Evolutionary conservation across 192 early-diverging fungal species (phyloP).

Genomic region (Coemansia sp.): DNA sequence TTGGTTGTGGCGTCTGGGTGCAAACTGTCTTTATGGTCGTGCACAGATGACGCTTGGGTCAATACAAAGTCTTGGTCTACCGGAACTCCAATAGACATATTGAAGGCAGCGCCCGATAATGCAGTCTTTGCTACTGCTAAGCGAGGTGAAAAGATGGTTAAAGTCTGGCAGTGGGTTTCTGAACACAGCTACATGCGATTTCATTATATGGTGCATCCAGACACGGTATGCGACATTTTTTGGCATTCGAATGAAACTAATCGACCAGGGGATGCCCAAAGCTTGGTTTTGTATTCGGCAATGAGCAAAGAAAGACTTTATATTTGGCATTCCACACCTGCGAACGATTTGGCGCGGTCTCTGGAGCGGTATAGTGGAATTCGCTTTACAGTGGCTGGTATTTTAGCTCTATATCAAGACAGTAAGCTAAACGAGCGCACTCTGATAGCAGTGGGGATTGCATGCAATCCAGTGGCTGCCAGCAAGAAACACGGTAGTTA

Average conservation of each 20-base stretch:
- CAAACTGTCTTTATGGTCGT: conserved; percentile 17
- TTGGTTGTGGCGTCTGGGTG: conserved; percentile 13
- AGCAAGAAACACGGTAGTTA: no score
- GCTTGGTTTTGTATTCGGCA: conserved; percentile 20
- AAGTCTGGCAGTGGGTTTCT: conserved; percentile 33
- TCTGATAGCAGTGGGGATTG: no score
- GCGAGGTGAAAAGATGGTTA: conserved; percentile 20
- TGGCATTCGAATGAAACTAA: conserved; percentile 16
- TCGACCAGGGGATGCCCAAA: neutral
- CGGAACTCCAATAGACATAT: conserved; percentile 9
- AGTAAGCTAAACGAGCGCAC: no score
- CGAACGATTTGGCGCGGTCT: conserved; percentile 2
- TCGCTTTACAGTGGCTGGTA: conserved; percentile 15
- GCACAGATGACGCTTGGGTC: conserved; percentile 12
- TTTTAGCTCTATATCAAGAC: neutral
- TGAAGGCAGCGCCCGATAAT: conserved; percentile 13
- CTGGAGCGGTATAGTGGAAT: conserved; percentile 2
- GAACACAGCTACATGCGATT: conserved; percentile 20
- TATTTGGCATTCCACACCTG: conserved; percentile 18
- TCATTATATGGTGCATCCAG: conserved; percentile 40
- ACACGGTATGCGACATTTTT: conserved; percentile 21
- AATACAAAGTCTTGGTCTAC: conserved; percentile 8
- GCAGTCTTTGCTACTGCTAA: conserved; percentile 31
- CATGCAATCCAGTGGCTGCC: no score
- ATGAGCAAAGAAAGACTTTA: conserved; percentile 13